A percentile compares a stretch with the other conserved stretches of the same genome.
Conservation (phyloP, 306 rosid species). For the Arachis hypogaea region DNA sequence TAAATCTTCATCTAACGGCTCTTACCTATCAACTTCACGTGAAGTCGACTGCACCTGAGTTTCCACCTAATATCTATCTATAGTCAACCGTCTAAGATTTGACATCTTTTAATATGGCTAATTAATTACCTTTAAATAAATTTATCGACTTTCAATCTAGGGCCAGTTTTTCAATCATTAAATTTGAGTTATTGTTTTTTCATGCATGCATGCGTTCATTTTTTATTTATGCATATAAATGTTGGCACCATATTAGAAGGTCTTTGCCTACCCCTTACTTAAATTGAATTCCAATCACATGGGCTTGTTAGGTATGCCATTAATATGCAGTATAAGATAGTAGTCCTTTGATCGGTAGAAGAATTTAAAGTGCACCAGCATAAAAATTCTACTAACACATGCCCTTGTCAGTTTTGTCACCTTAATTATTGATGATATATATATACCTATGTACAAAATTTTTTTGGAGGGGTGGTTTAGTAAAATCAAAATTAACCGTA, state of each 20-base stretch:
- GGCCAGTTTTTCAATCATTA: too few relatives aligned
- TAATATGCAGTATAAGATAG: constrained; percentile 28
- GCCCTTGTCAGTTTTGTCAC: too few relatives aligned
- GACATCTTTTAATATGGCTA: too few relatives aligned
- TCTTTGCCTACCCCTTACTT: constrained; percentile 19
- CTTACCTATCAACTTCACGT: too few relatives aligned
- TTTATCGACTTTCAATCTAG: too few relatives aligned
- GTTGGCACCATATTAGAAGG: not conserved
- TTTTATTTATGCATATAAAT: not conserved
- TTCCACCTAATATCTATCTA: not conserved
- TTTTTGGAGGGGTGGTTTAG: too few relatives aligned
- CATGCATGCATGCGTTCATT: not conserved
- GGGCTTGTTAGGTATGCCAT: constrained; percentile 24
- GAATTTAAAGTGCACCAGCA: not conserved
- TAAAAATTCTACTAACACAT: not conserved
- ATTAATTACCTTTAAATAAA: too few relatives aligned
- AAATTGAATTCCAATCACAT: constrained; percentile 38
- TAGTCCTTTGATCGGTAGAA: not conserved
- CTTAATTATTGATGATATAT: too few relatives aligned
- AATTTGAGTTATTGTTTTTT: not conserved
- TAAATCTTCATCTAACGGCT: too few relatives aligned
- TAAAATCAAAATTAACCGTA: too few relatives aligned
- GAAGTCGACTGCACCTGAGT: too few relatives aligned
- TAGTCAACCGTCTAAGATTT: not conserved
- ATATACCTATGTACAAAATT: too few relatives aligned